These are phyloP conservation scores for Euphorbia lathyris DNA, from an alignment of 345 rosid genomes.

Conservation along the genomic window DNA sequence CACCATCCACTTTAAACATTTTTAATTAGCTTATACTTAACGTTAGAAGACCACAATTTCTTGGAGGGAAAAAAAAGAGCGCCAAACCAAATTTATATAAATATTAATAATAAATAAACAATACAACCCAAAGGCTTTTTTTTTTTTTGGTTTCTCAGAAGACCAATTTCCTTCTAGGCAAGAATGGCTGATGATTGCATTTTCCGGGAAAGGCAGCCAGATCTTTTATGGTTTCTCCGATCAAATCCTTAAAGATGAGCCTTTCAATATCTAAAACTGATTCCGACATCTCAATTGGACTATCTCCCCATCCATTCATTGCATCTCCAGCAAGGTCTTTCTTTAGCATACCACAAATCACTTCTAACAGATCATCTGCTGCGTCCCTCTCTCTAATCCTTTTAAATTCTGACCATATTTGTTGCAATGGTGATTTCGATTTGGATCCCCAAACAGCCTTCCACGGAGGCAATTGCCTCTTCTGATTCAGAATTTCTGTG, in stretches of 20 bases:
- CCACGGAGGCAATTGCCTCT: constrained; percentile 58
- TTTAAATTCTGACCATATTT: constrained; percentile 66
- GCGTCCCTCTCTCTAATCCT: constrained; percentile 48
- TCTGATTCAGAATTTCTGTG: constrained; percentile 52
- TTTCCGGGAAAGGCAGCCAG: constrained; percentile 42
- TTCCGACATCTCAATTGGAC: constrained; percentile 67
- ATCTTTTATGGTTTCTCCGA: constrained; percentile 72
- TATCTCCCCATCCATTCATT: constrained; percentile 53
- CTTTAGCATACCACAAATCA: constrained; percentile 60
- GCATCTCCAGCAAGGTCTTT: constrained; percentile 74
- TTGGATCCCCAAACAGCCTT: constrained; percentile 21
- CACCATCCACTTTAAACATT: constrained; percentile 2
- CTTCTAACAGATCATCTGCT: constrained; percentile 52
- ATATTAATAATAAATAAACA: neutral
- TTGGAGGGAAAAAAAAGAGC: constrained; percentile 9
- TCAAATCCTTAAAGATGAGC: constrained; percentile 74
- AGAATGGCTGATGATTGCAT: constrained; percentile 18
- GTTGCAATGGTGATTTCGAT: constrained; percentile 35
- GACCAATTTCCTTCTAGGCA: constrained; percentile 59
- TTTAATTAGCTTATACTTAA: constrained; percentile 24
- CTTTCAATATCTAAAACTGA: constrained; percentile 73
- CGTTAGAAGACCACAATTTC: no score
- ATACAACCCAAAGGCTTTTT: constrained; percentile 1
- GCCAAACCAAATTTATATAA: constrained; percentile 11
- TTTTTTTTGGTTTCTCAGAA: constrained; percentile 45